Percentiles rank a stretch among this genome's conserved stretches.
Conservation (phyloP, 2,329 filamentous ascomycete species). For the Nemania sp. region DNA sequence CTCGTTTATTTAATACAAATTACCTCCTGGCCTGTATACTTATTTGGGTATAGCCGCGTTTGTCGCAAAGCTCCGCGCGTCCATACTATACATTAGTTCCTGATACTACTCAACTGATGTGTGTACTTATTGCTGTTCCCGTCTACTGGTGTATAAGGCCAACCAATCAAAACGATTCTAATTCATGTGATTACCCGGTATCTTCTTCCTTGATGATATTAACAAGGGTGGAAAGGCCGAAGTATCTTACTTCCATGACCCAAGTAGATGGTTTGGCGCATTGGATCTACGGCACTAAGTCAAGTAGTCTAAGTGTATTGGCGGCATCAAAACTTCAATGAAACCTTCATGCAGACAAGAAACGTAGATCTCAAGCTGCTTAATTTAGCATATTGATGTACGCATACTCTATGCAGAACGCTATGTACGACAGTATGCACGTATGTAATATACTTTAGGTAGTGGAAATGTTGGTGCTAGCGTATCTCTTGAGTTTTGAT, state of each 20-base stretch:
- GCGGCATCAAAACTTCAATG: constrained; percentile 13
- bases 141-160: constrained; percentile 15
- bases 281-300: not conserved
- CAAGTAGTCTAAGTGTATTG: constrained; percentile 15
- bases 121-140: constrained; percentile 2
- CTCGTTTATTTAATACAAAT: constrained; percentile 2
- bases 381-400: not conserved
- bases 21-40: not conserved
- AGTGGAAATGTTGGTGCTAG: too few species aligned
- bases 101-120: not conserved
- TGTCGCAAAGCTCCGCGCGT: constrained; percentile 16
- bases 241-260: constrained; percentile 6
- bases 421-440: too few species aligned
- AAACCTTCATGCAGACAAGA: constrained; percentile 16
- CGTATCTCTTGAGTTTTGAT: not conserved
- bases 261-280: not conserved
- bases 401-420: too few species aligned
- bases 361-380: not conserved
- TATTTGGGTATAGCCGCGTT: not conserved
- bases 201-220: not conserved
- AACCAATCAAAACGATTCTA: constrained; percentile 15
- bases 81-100: not conserved
- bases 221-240: not conserved
- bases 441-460: too few species aligned
- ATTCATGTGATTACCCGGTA: not conserved